A percentile compares a stretch with the other conserved stretches of the same genome.
Evolutionary conservation across 2,329 filamentous ascomycete species (phyloP).

Genomic region (Grosmannia penicillata): DNA sequence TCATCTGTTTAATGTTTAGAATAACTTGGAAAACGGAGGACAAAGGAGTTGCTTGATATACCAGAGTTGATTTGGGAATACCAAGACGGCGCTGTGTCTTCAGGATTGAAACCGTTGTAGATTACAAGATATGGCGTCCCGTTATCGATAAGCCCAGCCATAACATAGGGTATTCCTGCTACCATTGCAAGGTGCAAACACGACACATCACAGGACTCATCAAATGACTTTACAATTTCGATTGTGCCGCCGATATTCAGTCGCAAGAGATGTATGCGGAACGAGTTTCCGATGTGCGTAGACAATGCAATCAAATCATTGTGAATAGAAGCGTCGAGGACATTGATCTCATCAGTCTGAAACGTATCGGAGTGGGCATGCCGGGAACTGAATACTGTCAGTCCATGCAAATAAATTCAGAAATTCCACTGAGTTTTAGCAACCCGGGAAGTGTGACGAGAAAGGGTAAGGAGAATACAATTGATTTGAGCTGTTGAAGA

Average conservation of each 20-base stretch:
- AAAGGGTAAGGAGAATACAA: too few relatives aligned
- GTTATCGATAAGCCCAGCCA: constrained; percentile 20
- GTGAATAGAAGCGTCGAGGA: constrained; percentile 27
- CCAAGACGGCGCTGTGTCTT: background rate
- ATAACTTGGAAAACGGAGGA: background rate
- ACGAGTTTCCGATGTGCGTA: constrained; percentile 20
- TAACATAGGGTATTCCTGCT: constrained; percentile 14
- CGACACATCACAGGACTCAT: constrained; percentile 31
- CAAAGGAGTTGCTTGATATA: constrained; percentile 7
- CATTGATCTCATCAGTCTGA: constrained; percentile 5
- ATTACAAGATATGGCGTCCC: constrained; percentile 19
- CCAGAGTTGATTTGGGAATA: constrained; percentile 11
- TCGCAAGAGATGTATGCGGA: constrained; percentile 23
- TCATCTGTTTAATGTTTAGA: background rate
- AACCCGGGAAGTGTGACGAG: too few relatives aligned
- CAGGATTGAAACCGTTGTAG: constrained; percentile 11
- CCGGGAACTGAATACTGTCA: constrained; percentile 3
- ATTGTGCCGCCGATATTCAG: constrained; percentile 16
- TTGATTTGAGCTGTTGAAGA: constrained; percentile 20
- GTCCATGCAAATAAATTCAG: background rate
- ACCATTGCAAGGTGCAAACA: constrained; percentile 24
- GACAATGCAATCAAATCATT: constrained; percentile 27
- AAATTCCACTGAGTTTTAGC: too few relatives aligned
- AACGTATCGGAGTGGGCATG: constrained; percentile 3
- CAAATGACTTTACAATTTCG: constrained; percentile 16